Evolutionary conservation across 129 eudicot genomes (phyloP).

Genomic region (Flaveria sonorensis): DNA sequence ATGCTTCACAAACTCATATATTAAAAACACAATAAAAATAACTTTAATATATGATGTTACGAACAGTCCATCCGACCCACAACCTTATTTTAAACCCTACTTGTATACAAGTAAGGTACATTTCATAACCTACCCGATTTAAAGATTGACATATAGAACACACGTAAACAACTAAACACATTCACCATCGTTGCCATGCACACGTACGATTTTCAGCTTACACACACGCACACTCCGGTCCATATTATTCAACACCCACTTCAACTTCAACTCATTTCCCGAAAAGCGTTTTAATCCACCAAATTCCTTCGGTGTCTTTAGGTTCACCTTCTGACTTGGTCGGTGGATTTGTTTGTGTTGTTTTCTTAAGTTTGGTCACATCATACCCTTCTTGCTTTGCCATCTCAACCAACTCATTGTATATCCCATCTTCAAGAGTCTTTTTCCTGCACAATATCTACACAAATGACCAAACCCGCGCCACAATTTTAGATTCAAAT

Average conservation of each 20-base stretch:
- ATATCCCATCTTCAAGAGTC: constrained; percentile 55
- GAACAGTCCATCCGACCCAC: too few relatives aligned
- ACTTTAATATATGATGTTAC: too few relatives aligned
- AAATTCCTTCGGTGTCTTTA: constrained; percentile 64
- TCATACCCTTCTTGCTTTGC: constrained; percentile 69
- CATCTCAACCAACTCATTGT: constrained; percentile 52
- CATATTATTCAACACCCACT: not conserved
- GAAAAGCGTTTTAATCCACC: constrained; percentile 78
- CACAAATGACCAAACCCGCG: not conserved
- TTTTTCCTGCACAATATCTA: constrained; percentile 69
- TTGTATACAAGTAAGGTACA: too few relatives aligned
- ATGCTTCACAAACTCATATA: too few relatives aligned
- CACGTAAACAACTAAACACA: too few relatives aligned
- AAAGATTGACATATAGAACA: too few relatives aligned
- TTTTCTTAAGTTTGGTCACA: constrained; percentile 73
- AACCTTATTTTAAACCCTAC: too few relatives aligned
- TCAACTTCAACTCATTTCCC: constrained; percentile 33
- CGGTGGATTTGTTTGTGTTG: constrained; percentile 62
- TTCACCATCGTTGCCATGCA: too few relatives aligned
- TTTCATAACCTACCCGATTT: too few relatives aligned
- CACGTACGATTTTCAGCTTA: not conserved
- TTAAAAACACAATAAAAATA: too few relatives aligned
- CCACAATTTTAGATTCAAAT: too few relatives aligned
- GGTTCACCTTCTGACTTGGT: constrained; percentile 53
- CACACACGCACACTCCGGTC: not conserved